Conservation (phyloP, 225 moss, liverwort and hornwort genomes). For the Pleurozium schreberi region DNA sequence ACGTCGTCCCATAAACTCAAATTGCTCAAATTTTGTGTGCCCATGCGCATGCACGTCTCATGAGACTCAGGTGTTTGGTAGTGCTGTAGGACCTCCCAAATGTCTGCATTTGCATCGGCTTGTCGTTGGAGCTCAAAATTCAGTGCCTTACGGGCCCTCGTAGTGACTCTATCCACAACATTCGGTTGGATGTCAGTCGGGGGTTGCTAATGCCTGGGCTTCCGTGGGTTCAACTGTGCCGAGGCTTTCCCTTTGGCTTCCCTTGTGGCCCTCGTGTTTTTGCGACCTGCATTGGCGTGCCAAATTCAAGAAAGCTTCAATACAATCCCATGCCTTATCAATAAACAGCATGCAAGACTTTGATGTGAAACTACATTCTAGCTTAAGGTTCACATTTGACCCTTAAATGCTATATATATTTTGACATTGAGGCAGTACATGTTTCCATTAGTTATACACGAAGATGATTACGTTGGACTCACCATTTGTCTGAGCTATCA, state of each 20-base stretch:
- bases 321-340: neutral
- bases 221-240: no score
- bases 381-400: no score
- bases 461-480: no score
- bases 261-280: neutral
- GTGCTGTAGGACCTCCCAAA: rapidly evolving
- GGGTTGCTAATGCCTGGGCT: rapidly evolving
- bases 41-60: rapidly evolving
- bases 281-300: rapidly evolving
- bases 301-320: rapidly evolving
- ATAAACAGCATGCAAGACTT: neutral
- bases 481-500: no score
- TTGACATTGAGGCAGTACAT: no score
- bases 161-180: rapidly evolving
- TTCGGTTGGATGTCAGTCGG: neutral
- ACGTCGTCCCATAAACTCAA: neutral
- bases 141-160: rapidly evolving
- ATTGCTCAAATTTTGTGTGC: neutral
- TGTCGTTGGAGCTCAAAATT: neutral
- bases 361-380: no score
- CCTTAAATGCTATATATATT: no score
- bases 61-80: neutral
- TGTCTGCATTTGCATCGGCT: rapidly evolving
- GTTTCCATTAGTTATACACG: no score
- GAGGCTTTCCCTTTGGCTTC: neutral